phyloP scores from a whole-genome alignment of 306 rosid species.

The Sophora flavescens region DNA sequence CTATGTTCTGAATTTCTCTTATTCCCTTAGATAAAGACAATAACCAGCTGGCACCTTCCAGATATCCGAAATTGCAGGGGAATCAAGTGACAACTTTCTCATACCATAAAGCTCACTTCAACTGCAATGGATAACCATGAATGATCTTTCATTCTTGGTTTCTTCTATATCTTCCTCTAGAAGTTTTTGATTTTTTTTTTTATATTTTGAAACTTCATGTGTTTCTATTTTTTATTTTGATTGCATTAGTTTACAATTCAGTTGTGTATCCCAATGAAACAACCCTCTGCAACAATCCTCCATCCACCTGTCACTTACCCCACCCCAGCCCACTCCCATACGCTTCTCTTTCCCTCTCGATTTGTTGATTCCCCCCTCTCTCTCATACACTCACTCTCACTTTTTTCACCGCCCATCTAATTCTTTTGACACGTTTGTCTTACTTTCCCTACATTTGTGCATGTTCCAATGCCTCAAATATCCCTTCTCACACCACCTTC shows the following conservation, averaged over 20 bases:
- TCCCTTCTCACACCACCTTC: constrained; percentile 12
- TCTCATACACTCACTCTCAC: not conserved
- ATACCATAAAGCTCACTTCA: not conserved
- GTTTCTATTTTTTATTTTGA: not conserved
- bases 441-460: constrained; percentile 45
- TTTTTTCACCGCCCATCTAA: not conserved
- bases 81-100: not conserved
- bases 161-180: not conserved
- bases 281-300: constrained; percentile 43
- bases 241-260: constrained; percentile 36
- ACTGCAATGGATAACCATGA: not conserved
- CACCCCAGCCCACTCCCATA: constrained; percentile 27
- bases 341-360: constrained; percentile 1
- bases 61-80: not conserved
- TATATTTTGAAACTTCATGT: not conserved
- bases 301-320: constrained; percentile 56
- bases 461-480: constrained; percentile 35
- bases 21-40: constrained; percentile 8
- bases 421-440: constrained; percentile 41
- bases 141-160: not conserved
- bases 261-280: constrained; percentile 48
- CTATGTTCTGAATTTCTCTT: not conserved
- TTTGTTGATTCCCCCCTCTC: not conserved
- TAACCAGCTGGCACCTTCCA: not conserved
- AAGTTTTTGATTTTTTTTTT: not conserved